phyloP scores from a whole-genome alignment of 1,284 basidiomycete genomes.

The Puccinia coronata region DNA sequence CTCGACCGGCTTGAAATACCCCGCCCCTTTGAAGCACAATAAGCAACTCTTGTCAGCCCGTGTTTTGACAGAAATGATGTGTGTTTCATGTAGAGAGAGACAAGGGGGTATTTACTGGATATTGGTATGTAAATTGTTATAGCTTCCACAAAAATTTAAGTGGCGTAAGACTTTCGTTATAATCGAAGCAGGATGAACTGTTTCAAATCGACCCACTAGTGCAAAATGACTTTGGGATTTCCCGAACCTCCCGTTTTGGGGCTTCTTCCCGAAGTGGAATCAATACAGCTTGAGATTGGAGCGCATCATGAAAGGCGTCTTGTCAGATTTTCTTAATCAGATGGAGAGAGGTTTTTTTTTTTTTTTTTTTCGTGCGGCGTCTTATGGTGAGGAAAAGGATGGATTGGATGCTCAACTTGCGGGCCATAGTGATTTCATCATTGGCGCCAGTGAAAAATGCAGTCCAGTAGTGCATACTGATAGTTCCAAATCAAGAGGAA shows the following conservation, averaged over 20 bases:
- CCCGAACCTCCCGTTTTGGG: slow-evolving; percentile 27
- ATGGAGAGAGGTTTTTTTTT: no score
- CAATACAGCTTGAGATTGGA: slow-evolving; percentile 35
- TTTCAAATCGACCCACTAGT: slow-evolving; percentile 26
- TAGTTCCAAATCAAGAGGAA: no score
- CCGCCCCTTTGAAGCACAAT: slow-evolving; percentile 15
- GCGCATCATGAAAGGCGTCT: neutral
- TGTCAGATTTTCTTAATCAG: no score
- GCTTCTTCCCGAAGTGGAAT: slow-evolving; percentile 36
- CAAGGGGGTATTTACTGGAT: neutral
- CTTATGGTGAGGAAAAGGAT: neutral
- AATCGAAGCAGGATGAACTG: neutral
- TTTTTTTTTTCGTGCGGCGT: neutral
- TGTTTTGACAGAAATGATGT: neutral
- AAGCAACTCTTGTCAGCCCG: neutral
- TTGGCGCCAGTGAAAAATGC: slow-evolving; percentile 13
- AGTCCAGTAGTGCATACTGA: slow-evolving; percentile 36
- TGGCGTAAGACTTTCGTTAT: neutral
- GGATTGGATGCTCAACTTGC: slow-evolving; percentile 30
- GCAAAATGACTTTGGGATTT: slow-evolving; percentile 10
- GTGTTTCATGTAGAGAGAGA: neutral
- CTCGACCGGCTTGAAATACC: neutral
- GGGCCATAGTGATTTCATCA: slow-evolving; percentile 45
- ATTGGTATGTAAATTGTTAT: slow-evolving; percentile 43
- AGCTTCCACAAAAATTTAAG: neutral